Conservation (phyloP, 73 alveolate species). For the Paraurostyla sp. region DNA sequence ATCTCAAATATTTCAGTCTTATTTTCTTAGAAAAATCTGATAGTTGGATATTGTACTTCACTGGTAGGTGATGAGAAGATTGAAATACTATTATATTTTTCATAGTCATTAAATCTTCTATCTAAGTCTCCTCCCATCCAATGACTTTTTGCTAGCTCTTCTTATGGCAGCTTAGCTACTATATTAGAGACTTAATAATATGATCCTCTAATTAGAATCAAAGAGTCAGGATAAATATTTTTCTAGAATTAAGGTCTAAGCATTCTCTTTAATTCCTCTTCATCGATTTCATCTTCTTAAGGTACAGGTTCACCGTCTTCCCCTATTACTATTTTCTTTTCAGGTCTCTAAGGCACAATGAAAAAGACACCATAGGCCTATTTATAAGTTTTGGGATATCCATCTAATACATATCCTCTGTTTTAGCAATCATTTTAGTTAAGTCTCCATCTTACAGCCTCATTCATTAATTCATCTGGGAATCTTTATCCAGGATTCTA, state of each 20-base stretch:
- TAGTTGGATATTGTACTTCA: conserved; percentile 64
- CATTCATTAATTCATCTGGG: conserved; percentile 85
- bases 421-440: conserved; percentile 85
- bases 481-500: conserved; percentile 64
- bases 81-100: conserved; percentile 64
- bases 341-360: conserved; percentile 57
- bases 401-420: conserved; percentile 94
- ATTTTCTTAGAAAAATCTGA: conserved; percentile 88
- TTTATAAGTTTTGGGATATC: conserved; percentile 88
- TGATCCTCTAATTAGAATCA: conserved; percentile 57
- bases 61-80: conserved; percentile 72
- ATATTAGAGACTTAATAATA: conserved; percentile 37
- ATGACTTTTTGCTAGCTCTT: conserved; percentile 80
- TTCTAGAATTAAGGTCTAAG: conserved; percentile 69
- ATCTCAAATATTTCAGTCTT: conserved; percentile 84
- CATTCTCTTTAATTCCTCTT: conserved; percentile 75
- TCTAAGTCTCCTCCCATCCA: conserved; percentile 81
- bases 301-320: conserved; percentile 74
- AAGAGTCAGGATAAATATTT: conserved; percentile 76
- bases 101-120: conserved; percentile 78
- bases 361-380: conserved; percentile 84
- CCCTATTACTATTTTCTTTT: conserved; percentile 46
- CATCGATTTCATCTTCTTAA: conserved; percentile 66
- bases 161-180: conserved; percentile 64
- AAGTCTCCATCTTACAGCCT: conserved; percentile 85